A percentile compares a stretch with the other conserved stretches of the same genome.
phyloP scores from a whole-genome alignment of 1,284 basidiomycete species.

The Trichosporon coremiiforme region DNA sequence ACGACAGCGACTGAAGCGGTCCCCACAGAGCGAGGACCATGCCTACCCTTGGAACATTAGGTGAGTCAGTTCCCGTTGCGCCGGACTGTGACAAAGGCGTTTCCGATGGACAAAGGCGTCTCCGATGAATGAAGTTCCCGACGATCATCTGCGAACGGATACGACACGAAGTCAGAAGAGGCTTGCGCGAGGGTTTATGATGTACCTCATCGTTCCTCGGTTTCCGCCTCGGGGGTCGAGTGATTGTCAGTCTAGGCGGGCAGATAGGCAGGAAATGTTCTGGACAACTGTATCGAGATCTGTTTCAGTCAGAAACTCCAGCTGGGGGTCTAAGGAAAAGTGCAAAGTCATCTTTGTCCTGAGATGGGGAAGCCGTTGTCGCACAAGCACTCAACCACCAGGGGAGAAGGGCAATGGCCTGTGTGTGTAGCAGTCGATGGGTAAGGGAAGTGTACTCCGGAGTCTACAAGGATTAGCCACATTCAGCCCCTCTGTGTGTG shows the following conservation, averaged over 20 bases:
- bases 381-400: not conserved
- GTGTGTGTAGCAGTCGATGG: not conserved
- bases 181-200: not conserved
- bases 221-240: not conserved
- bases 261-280: not conserved
- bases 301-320: slow-evolving; percentile 3
- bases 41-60: not conserved
- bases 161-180: not conserved
- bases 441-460: not conserved
- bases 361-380: not conserved
- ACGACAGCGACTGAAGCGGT: too few species aligned
- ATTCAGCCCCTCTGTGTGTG: too few species aligned
- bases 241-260: not conserved
- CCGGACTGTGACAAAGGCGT: not conserved
- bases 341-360: not conserved
- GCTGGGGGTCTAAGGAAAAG: not conserved
- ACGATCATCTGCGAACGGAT: not conserved
- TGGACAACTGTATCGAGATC: too few species aligned
- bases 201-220: not conserved
- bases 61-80: slow-evolving; percentile 1
- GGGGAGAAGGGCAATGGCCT: not conserved
- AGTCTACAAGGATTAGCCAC: too few species aligned
- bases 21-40: too few species aligned
- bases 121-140: not conserved
- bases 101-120: too few species aligned